A percentile compares a stretch with the other conserved stretches of the same genome.
Evolutionary conservation across 176 grass and related monocot species (phyloP).

Genomic region (Rhynchospora pubera): DNA sequence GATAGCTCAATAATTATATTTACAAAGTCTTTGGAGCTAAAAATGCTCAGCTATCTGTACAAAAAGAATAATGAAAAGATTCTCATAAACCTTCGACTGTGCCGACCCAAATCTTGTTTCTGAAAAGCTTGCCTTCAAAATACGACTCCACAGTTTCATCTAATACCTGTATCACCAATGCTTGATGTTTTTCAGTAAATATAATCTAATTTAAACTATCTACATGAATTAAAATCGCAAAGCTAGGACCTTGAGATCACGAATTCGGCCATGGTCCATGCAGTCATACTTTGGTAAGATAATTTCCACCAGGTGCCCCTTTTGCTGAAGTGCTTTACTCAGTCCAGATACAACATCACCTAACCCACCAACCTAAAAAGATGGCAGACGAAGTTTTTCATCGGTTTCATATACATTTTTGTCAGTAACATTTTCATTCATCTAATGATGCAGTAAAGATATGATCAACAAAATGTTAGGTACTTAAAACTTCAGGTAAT

Average conservation of each 20-base stretch:
- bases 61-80: not conserved
- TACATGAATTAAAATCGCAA: conserved; percentile 18
- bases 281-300: conserved; percentile 98
- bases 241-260: conserved; percentile 59
- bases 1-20: too few species aligned
- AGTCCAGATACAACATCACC: conserved; percentile 95
- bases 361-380: conserved; percentile 82
- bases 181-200: not conserved
- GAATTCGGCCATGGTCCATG: conserved; percentile 62
- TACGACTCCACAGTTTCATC: conserved; percentile 66
- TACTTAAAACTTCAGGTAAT: not conserved
- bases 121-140: conserved; percentile 76
- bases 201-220: not conserved
- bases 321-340: conserved; percentile 74
- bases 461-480: not conserved
- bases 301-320: conserved; percentile 79
- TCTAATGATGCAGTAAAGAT: too few species aligned
- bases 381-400: not conserved
- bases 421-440: not conserved
- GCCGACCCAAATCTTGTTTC: conserved; percentile 97
- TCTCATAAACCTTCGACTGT: conserved; percentile 62
- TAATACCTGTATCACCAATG: conserved; percentile 51
- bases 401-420: not conserved
- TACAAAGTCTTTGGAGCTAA: not conserved
- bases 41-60: not conserved